Conservation (phyloP, 305 asterid genomes). For the Solanum aculeatissimum region DNA sequence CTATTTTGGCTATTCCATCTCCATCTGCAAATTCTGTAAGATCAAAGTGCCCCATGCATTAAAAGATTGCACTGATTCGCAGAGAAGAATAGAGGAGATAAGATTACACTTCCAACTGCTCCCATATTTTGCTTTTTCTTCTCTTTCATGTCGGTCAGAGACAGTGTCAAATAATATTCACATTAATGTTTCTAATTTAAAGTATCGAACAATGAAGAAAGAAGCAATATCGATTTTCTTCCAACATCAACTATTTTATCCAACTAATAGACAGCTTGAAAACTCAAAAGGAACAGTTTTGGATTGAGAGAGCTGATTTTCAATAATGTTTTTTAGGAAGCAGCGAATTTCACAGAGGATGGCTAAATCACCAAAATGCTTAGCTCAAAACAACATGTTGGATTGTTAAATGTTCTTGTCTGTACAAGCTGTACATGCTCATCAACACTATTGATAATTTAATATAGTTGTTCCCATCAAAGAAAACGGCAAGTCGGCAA, state of each 20-base stretch:
- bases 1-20: conserved; percentile 22
- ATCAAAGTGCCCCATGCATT: neutral
- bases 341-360: neutral
- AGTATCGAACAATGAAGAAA: neutral
- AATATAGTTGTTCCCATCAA: neutral
- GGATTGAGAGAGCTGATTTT: neutral
- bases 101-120: neutral
- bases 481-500: neutral
- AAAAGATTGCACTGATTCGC: neutral
- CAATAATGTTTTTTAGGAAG: neutral
- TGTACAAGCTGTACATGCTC: neutral
- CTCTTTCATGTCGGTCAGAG: neutral
- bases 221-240: neutral
- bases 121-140: neutral
- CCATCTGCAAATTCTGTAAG: conserved; percentile 33
- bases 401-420: neutral
- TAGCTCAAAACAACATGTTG: neutral
- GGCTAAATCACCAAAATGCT: neutral
- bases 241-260: neutral
- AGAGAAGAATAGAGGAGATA: neutral
- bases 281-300: neutral
- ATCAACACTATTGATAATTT: neutral
- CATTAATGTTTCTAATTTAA: neutral
- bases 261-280: neutral
- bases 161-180: neutral